These are phyloP conservation scores for Penicillium frequentans DNA, from an alignment of 2,329 filamentous ascomycete species.

Conservation along the genomic window DNA sequence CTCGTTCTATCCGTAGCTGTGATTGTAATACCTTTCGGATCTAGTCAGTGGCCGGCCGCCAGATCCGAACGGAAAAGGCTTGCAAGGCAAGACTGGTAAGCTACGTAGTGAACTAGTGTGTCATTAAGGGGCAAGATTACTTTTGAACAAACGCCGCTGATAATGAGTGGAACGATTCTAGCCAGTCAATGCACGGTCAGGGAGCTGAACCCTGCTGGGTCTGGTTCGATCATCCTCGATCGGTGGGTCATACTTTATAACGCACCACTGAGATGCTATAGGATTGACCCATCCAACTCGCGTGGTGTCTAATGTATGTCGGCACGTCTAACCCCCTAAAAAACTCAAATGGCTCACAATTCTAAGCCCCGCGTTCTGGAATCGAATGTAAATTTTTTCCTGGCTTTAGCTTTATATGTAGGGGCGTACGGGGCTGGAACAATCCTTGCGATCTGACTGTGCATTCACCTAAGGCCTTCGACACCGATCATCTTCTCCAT, in stretches of 20 bases:
- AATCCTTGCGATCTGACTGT: neutral
- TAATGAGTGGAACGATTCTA: neutral
- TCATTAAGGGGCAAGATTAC: neutral
- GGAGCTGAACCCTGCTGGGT: constrained; percentile 17
- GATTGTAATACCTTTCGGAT: neutral
- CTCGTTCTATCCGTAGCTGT: neutral
- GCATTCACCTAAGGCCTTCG: neutral
- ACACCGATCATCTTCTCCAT: neutral
- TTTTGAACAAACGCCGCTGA: constrained; percentile 6
- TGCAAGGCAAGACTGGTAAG: neutral
- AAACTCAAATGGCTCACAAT: neutral
- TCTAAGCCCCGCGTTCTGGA: neutral
- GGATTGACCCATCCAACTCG: constrained; percentile 7
- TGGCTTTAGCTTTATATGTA: neutral
- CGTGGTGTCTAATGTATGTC: constrained; percentile 12
- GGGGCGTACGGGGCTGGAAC: neutral
- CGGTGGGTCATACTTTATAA: constrained; percentile 12
- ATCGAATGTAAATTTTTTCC: neutral
- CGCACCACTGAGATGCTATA: neutral
- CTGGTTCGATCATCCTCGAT: constrained; percentile 21
- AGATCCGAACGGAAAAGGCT: neutral
- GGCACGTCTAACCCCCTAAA: constrained; percentile 1
- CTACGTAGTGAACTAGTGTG: neutral
- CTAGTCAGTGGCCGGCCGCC: neutral
- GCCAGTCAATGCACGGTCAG: constrained; percentile 3